Conservation (phyloP, 2,329 filamentous ascomycete species). For the Monosporascus sp. region DNA sequence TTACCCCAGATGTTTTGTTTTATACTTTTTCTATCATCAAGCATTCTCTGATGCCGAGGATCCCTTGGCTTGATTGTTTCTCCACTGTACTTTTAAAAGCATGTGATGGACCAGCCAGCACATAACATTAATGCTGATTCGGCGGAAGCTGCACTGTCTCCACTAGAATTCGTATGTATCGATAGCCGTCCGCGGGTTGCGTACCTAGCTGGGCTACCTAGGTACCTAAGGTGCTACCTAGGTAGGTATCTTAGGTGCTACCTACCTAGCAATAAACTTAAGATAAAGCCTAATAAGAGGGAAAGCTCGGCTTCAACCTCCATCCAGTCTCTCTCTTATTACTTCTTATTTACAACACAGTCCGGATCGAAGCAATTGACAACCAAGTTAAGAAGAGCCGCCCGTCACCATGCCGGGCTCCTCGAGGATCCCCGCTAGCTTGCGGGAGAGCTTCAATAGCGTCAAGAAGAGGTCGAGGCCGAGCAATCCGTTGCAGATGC, state of each 20-base stretch:
- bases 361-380: too few species aligned
- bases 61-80: neutral
- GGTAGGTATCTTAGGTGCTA: too few species aligned
- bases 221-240: too few species aligned
- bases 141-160: neutral
- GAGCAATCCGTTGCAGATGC: constrained; percentile 49
- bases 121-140: neutral
- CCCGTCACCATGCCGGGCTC: constrained; percentile 53
- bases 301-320: too few species aligned
- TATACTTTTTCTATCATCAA: too few species aligned
- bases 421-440: constrained; percentile 65
- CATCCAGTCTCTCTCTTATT: too few species aligned
- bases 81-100: neutral
- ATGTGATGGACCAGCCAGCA: neutral
- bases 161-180: neutral
- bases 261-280: too few species aligned
- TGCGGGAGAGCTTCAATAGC: constrained; percentile 60
- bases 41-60: neutral
- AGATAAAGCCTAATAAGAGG: too few species aligned
- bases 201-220: too few species aligned
- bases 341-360: too few species aligned
- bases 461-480: constrained; percentile 55
- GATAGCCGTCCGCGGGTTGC: too few species aligned
- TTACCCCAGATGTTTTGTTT: too few species aligned
- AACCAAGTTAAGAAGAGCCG: neutral